Conservation (phyloP, 78 protist species). For the Dictyostelium intermedium region DNA sequence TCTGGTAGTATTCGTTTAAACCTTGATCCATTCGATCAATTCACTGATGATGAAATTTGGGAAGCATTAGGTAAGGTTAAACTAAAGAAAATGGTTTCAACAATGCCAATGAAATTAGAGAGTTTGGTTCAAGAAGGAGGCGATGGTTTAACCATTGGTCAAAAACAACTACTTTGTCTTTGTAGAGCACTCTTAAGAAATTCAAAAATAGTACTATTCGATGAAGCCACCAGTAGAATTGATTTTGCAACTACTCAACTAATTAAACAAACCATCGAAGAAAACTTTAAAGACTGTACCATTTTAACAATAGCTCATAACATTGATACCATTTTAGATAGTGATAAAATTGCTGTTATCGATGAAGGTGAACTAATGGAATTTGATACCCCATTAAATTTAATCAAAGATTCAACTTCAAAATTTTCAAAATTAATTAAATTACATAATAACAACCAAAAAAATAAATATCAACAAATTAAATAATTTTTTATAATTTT, state of each 20-base stretch:
- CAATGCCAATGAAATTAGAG: constrained; percentile 34
- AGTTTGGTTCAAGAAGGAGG: not conserved
- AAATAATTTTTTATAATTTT: not conserved
- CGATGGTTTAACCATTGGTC: constrained; percentile 87
- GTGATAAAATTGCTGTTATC: constrained; percentile 84
- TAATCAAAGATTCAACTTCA: not conserved
- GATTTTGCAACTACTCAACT: constrained; percentile 88
- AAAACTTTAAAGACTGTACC: constrained; percentile 78
- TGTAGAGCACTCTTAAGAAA: constrained; percentile 93
- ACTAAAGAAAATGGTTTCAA: constrained; percentile 2
- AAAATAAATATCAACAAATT: not conserved
- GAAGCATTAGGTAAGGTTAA: constrained; percentile 74
- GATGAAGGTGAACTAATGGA: constrained; percentile 63
- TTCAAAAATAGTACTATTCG: constrained; percentile 86
- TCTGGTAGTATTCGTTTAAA: constrained; percentile 76
- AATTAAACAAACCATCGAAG: constrained; percentile 75
- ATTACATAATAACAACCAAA: not conserved
- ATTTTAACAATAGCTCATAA: constrained; percentile 96
- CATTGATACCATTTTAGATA: constrained; percentile 85
- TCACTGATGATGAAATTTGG: constrained; percentile 66
- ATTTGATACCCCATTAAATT: constrained; percentile 55
- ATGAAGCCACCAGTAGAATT: constrained; percentile 96
- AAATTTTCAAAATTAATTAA: constrained; percentile 18
- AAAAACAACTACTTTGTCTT: constrained; percentile 97
- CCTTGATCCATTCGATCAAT: constrained; percentile 54